phyloP scores from a whole-genome alignment of 1,284 basidiomycete species.

The Rhizoctonia solani region DNA sequence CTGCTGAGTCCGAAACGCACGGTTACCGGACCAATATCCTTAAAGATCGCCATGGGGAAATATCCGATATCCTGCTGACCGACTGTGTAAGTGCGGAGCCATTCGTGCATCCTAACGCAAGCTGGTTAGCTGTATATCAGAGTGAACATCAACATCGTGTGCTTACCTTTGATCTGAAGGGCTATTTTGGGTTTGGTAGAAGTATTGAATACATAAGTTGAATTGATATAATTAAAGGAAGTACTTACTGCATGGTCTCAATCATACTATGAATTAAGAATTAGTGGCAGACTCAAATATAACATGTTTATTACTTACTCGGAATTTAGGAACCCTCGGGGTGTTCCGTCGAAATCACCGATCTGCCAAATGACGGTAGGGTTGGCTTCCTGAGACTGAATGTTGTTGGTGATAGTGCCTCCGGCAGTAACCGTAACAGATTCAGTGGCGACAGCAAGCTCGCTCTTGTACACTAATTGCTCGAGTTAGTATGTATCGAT shows the following conservation, averaged over 20 bases:
- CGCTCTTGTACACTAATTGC: constrained; percentile 47
- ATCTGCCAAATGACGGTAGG: constrained; percentile 53
- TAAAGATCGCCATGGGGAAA: constrained; percentile 52
- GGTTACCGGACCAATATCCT: constrained; percentile 40
- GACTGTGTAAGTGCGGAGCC: constrained; percentile 50
- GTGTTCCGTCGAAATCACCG: constrained; percentile 54
- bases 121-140: constrained; percentile 34
- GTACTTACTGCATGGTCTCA: constrained; percentile 55
- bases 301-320: constrained; percentile 43
- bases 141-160: too few species aligned
- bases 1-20: constrained; percentile 31
- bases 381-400: constrained; percentile 46
- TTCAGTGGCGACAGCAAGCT: constrained; percentile 51
- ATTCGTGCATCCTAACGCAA: constrained; percentile 47
- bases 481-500: not conserved
- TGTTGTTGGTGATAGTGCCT: constrained; percentile 44
- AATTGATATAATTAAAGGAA: not conserved
- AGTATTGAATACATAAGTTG: not conserved
- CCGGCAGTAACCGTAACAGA: constrained; percentile 52
- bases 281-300: not conserved
- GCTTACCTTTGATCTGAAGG: constrained; percentile 20
- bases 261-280: constrained; percentile 47
- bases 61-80: constrained; percentile 41
- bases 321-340: constrained; percentile 54
- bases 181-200: too few species aligned